Conservation (phyloP, 2,329 filamentous ascomycete species). For the Didymella segeticola region DNA sequence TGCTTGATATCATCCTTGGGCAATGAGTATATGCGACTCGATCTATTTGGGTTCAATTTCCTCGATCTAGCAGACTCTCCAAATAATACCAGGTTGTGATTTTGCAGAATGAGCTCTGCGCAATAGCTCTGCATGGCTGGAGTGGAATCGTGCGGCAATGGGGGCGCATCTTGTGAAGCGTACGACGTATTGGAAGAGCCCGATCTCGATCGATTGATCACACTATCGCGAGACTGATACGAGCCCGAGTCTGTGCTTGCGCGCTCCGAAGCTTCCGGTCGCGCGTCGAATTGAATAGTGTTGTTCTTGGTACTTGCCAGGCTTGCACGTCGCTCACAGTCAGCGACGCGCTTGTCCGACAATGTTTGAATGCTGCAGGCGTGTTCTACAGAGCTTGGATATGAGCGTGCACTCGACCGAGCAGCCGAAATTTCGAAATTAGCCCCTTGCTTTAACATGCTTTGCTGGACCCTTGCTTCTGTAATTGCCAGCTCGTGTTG, state of each 20-base stretch:
- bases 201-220: conserved; percentile 19
- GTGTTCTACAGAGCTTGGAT: conserved; percentile 11
- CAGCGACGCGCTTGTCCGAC: conserved; percentile 20
- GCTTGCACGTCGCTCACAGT: conserved; percentile 18
- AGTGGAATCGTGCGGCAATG: conserved; percentile 7
- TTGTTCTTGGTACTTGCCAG: conserved; percentile 1
- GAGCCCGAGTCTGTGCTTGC: conserved; percentile 22
- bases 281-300: conserved; percentile 2
- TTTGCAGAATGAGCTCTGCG: conserved; percentile 12
- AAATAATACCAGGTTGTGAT: conserved; percentile 10
- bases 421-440: conserved; percentile 15
- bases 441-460: conserved; percentile 15
- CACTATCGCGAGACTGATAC: conserved; percentile 19
- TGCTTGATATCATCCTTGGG: background rate
- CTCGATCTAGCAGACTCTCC: conserved; percentile 16
- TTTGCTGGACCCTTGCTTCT: conserved; percentile 18
- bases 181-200: conserved; percentile 22
- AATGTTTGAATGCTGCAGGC: conserved; percentile 26
- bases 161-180: conserved; percentile 10
- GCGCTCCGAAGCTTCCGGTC: conserved; percentile 13
- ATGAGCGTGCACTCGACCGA: conserved; percentile 6
- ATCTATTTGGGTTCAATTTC: background rate
- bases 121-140: conserved; percentile 8
- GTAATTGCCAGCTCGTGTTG: conserved; percentile 25
- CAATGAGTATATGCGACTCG: conserved; percentile 10